Evolutionary conservation across 2,329 filamentous ascomycete genomes (phyloP), one percentile per base, ranked within the genome.

Genomic region (Diaporthe ampelina): DNA sequence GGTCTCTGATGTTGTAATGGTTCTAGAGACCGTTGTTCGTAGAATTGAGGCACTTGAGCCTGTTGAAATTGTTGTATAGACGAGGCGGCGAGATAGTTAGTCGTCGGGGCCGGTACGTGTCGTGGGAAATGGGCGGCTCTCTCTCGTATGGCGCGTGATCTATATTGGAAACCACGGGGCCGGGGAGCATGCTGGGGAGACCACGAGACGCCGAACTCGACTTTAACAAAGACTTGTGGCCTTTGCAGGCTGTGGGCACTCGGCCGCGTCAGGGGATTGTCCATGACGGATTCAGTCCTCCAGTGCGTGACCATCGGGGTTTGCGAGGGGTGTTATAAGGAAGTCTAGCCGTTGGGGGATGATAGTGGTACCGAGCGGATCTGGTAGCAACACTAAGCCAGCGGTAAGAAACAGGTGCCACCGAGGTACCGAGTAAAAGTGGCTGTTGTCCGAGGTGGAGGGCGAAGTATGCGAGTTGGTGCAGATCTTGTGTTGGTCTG

Each of bases 161-260:
- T 85, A 76, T 87, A 89, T 58, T 86, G 86, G 75, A 88, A 75
- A 37, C 85, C 84, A 74, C 86, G 86, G 69, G 81, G 84, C 74
- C 84, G 86, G 17, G 85, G 82, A 17, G 84, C 74, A 72, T 86
- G 83, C 52, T 83, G 84, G n/a, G 83, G 82, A 35, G 84, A 83
- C 84, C 86, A 88, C 0, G 87, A 88, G 32, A 90, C 80, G 40
- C 88, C 87, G 74, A 89, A 87, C 78, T 88, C 87, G 74, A 90
- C 80, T 72, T 88, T 85, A 13, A 89, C 80, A 74, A 88, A 89
- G 71, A 89, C 81, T 74, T 86, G 85, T 37, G 85, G 86, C 37
- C 81, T 82, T 32, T 80, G 78, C 29, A 81, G 74, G 54, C 75
- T 74, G 77, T 63, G 77, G 77, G 74, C 81, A 78, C 75, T 77